A percentile compares a stretch with the other conserved stretches of the same genome.
Evolutionary conservation across 2,329 filamentous ascomycete genomes (phyloP).

Genomic region (Monosporascus sp.): DNA sequence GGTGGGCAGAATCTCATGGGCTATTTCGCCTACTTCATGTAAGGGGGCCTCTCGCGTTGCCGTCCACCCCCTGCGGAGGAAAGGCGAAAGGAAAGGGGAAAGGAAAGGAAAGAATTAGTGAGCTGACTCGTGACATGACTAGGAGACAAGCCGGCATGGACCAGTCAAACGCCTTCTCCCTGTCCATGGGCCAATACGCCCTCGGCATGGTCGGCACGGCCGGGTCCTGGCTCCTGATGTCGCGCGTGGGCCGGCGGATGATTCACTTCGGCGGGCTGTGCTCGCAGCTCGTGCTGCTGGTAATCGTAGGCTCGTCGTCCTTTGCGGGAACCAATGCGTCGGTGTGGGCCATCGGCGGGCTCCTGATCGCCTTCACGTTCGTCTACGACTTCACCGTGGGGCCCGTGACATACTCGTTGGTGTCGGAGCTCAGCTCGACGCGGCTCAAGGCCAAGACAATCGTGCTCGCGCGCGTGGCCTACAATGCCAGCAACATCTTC

Average conservation of each 20-base stretch:
- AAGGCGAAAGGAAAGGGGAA: not conserved
- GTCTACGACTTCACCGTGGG: conserved; percentile 51
- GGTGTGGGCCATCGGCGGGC: conserved; percentile 37
- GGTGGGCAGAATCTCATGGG: conserved; percentile 45
- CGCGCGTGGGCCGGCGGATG: conserved; percentile 41
- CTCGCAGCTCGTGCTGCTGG: conserved; percentile 32
- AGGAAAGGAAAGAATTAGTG: not conserved
- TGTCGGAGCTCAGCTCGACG: conserved; percentile 48
- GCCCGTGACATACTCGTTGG: conserved; percentile 45
- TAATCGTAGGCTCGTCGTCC: conserved; percentile 35
- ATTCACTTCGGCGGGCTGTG: conserved; percentile 43
- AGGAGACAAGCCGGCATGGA: conserved; percentile 41
- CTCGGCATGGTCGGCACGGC: conserved; percentile 47
- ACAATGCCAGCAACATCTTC: conserved; percentile 45
- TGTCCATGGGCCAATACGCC: conserved; percentile 43
- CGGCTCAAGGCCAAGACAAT: conserved; percentile 51
- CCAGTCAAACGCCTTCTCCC: conserved; percentile 35
- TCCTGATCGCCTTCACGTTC: conserved; percentile 48
- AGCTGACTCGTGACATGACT: conserved; percentile 1
- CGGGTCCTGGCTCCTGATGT: conserved; percentile 45
- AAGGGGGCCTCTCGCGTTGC: conserved; percentile 3
- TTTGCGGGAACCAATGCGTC: conserved; percentile 28
- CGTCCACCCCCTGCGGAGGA: conserved; percentile 7
- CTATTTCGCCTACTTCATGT: conserved; percentile 40
- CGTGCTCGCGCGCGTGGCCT: conserved; percentile 41